Base-by-base conservation (phyloP, 352 stramenopile species). In the Phytophthora pseudosyringae region DNA sequence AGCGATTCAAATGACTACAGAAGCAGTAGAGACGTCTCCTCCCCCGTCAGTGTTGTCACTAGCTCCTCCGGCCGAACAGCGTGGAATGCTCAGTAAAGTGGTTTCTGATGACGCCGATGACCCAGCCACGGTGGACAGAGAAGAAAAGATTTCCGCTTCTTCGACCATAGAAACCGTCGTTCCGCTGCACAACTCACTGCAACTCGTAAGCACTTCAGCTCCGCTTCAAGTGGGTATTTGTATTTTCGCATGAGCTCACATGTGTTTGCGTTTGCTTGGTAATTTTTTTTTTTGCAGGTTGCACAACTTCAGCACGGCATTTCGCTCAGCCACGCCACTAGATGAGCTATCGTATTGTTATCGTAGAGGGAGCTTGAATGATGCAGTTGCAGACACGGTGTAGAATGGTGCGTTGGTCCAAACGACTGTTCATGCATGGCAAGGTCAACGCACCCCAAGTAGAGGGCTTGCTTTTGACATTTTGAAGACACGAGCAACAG, bases 161-260 rank as follows among this genome's bases (percentile, higher is more conserved):
- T 90, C 84, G n/a, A 91, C 75, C 35, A 93, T 93, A 61, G 81
- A 93, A 56, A 86, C 84, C 4, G 81, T 93, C 26, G 61, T 93
- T 15, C 81, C 84, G 39, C 71, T 93, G 8, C 81, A 88, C 65
- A 88, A 76, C 43, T 90, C 84, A 26, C 65, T 81, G 39, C 67
- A 88, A 69, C 61, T 93, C 55, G 84, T 93, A 61, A 60, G 80
- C 81, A 26, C 53, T 36, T 3, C 25, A 18, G 35, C 9, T 52
- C 1, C 12, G 3, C 35, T 13, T 59, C 26, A 12, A 18, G 31
- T 32, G 7, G 31, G 48, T 5, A 5, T 21, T 18, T 46, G 12
- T 43, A 28, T 8, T 32, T 6, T n/a, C 3, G 31, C 29, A 1
- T 40, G 31, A 40, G 45, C 51, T 67, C n/a, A 55, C 15, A n/a